A percentile compares a stretch with the other conserved stretches of the same genome.
phyloP scores from a whole-genome alignment of 2,329 filamentous ascomycete genomes.

The Cladosporium austrohemisphaericum region DNA sequence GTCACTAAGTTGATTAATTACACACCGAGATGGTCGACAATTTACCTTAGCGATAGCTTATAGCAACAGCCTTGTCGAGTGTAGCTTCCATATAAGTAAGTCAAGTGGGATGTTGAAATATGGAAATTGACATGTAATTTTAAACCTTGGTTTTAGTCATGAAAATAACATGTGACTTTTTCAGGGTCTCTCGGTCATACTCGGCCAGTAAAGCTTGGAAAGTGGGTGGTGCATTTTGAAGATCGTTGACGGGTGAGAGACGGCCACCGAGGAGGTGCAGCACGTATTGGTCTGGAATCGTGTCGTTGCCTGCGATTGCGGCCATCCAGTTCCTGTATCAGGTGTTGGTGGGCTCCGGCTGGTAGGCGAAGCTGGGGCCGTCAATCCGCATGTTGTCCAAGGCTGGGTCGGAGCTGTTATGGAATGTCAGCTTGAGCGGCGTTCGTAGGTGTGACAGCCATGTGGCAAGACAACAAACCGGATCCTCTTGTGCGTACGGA shows the following conservation, averaged over 20 bases:
- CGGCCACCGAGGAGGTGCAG: constrained; percentile 42
- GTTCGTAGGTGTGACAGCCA: neutral
- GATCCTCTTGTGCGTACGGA: constrained; percentile 38
- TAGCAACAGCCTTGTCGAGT: no score
- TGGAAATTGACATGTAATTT: no score
- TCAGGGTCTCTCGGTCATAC: no score
- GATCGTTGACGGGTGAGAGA: constrained; percentile 25
- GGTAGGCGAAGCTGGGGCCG: constrained; percentile 38
- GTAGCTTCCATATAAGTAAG: no score
- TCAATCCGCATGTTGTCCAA: constrained; percentile 29
- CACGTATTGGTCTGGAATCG: constrained; percentile 43
- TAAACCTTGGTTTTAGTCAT: no score
- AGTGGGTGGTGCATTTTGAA: constrained; percentile 27
- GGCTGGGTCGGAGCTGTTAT: constrained; percentile 21
- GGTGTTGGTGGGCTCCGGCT: constrained; percentile 33
- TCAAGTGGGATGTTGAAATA: no score
- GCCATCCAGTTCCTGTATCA: constrained; percentile 42
- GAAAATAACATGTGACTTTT: no score
- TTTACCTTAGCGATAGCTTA: no score
- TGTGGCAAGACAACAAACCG: constrained; percentile 22
- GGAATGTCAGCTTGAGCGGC: neutral
- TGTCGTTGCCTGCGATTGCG: constrained; percentile 35
- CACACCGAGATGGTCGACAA: no score
- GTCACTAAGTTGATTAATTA: no score
- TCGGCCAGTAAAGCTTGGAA: constrained; percentile 26